These are phyloP conservation scores for Beta vulgaris DNA, from an alignment of 148 eudicot species.

Conservation along the genomic window DNA sequence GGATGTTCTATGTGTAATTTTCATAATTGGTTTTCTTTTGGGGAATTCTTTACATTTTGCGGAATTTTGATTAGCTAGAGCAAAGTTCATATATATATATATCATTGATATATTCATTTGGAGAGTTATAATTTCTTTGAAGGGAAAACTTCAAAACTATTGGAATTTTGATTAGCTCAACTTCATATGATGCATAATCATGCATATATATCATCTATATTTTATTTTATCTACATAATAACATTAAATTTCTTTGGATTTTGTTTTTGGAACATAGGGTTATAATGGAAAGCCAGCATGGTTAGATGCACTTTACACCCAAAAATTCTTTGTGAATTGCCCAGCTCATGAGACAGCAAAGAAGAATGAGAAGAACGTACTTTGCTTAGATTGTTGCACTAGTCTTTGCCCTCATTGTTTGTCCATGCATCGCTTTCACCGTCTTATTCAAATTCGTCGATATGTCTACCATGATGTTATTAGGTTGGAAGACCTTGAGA, in stretches of 20 bases:
- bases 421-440: conserved; percentile 68
- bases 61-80: no score
- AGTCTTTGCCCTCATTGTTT: conserved; percentile 95
- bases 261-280: conserved; percentile 40
- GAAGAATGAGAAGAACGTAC: conserved; percentile 92
- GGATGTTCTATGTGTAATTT: no score
- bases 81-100: background rate
- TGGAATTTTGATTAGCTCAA: no score
- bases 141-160: no score
- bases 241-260: no score
- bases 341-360: conserved; percentile 67
- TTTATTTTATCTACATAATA: no score
- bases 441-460: conserved; percentile 87
- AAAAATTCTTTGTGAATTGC: conserved; percentile 78
- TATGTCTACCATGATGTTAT: conserved; percentile 94
- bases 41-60: no score
- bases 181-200: no score
- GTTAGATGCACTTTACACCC: conserved; percentile 79
- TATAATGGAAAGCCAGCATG: conserved; percentile 72
- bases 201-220: no score
- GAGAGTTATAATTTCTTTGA: no score
- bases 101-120: no score
- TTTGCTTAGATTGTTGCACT: conserved; percentile 84
- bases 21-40: no score
- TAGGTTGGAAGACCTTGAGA: conserved; percentile 86